These are phyloP conservation scores for Phytophthora syringae DNA, from an alignment of 352 stramenopile genomes.

Conservation along the genomic window DNA sequence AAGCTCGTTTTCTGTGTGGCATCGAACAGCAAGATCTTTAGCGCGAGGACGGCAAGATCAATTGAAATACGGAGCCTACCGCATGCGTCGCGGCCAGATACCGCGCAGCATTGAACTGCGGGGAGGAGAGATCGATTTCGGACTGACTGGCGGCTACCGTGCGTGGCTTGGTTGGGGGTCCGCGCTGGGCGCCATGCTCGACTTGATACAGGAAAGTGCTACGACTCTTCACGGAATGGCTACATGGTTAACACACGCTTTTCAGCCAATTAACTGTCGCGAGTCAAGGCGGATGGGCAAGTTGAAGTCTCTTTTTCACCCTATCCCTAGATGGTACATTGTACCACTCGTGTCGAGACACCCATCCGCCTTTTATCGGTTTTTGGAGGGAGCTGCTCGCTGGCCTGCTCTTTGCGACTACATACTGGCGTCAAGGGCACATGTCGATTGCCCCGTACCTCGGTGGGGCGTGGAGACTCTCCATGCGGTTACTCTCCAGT, in stretches of 20 bases:
- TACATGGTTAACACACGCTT: background rate
- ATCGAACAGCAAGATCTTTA: background rate
- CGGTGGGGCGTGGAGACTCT: no score
- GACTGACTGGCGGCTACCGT: conserved; percentile 4
- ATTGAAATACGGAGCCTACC: conserved; percentile 36
- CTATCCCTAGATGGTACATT: conserved; percentile 8
- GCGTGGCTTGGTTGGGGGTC: conserved; percentile 7
- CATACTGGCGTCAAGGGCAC: no score
- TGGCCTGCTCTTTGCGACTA: no score
- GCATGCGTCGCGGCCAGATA: conserved; percentile 74
- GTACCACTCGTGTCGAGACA: conserved; percentile 29
- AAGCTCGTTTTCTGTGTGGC: conserved; percentile 67
- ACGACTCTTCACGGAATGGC: conserved; percentile 18
- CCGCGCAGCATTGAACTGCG: conserved; percentile 59
- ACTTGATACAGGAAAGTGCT: no score
- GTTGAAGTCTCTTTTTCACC: conserved; percentile 8
- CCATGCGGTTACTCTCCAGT: no score
- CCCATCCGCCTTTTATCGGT: conserved; percentile 33
- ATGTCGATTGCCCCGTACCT: no score
- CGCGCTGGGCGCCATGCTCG: conserved; percentile 12
- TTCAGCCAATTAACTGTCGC: conserved; percentile 7
- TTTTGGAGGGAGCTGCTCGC: conserved; percentile 20
- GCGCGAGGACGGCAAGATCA: background rate
- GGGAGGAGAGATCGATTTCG: conserved; percentile 67
- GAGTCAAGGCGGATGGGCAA: conserved; percentile 10